Base-by-base conservation (phyloP, 352 stramenopile genomes). In the Elongisporangium undulatum region DNA sequence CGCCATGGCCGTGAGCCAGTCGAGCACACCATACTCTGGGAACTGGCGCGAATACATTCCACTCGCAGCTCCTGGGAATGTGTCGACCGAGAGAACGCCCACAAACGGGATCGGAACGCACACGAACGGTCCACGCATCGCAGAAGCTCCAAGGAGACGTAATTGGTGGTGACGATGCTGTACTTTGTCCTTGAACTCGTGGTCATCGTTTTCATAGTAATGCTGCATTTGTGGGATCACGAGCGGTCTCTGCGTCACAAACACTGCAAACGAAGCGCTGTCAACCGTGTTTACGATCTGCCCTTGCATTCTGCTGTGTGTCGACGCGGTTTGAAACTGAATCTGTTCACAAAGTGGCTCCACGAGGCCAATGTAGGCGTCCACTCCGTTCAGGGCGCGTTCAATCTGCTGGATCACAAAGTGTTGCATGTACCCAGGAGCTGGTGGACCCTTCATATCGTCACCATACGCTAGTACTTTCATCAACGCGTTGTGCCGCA, bases 71-170 rank as follows among this genome's bases (percentile, higher is more conserved):
- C 82, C 82, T 3, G 75, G 62, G 23, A 94, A 90, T 17, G 71
- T 76, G 20, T 92, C 82, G 4, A 91, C 75, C 0, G 71, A 77
- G 6, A 94, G 61, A 3, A 92, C 55, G 0, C 85, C 85, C 0
- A 92, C 64, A 38, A 79, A 92, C 41, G 85, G 82, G 48, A 94
- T 87, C 9, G 85, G 80, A 4, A 91, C 71, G 20, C 75, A 89
- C 2, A 91, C 68, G 53, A 87, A 92, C 0, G 77, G 63, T 4
- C 81, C 74, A 1, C 45, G 55, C 12, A 56, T 26, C 0, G 62
- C 57, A 1, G 17, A 26, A 1, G 38, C 34, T 1, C 71, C 56
- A 29, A 86, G 34, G 79, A 24, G 54, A 64, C 45, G 68, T 69
- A 9, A 88, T 59, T 49, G 61, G 64, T 59, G 61, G 64, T 59